phyloP scores from a whole-genome alignment of 331 rosid species.

The Acacia pycnantha region DNA sequence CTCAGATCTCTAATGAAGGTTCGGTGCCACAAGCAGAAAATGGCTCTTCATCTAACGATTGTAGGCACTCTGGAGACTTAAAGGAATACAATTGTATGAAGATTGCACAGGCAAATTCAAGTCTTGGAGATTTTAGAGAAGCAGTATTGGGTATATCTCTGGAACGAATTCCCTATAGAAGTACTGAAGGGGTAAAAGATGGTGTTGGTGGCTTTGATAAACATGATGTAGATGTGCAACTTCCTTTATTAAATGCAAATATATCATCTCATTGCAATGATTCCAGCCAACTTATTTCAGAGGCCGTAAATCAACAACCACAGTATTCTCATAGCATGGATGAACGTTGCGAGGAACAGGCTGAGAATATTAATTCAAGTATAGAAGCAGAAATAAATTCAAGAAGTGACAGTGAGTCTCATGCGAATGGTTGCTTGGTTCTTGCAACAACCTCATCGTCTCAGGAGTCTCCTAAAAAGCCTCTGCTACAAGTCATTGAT shows the following conservation, averaged over 20 bases:
- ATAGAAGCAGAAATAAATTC: constrained; percentile 24
- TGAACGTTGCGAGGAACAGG: constrained; percentile 22
- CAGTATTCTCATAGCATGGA: background rate
- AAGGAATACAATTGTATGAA: constrained; percentile 26
- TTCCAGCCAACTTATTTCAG: constrained; percentile 26
- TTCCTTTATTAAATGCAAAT: background rate
- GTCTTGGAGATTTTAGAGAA: constrained; percentile 4
- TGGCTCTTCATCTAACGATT: constrained; percentile 21
- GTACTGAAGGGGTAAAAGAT: background rate
- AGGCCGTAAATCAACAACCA: constrained; percentile 30
- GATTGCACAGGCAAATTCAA: constrained; percentile 34
- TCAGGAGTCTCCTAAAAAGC: constrained; percentile 23
- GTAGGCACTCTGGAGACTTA: constrained; percentile 33
- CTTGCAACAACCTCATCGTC: constrained; percentile 20
- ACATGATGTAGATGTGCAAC: background rate
- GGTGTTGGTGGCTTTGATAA: background rate
- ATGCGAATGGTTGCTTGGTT: constrained; percentile 18
- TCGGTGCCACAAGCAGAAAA: constrained; percentile 30
- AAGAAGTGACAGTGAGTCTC: constrained; percentile 25
- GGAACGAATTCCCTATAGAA: background rate
- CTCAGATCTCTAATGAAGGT: constrained; percentile 30
- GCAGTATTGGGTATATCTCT: background rate
- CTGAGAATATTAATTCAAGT: constrained; percentile 22
- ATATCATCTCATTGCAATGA: constrained; percentile 31
- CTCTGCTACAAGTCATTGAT: constrained; percentile 9